A percentile compares a stretch with the other conserved stretches of the same genome.
These are phyloP conservation scores for Lepraria neglecta DNA, from an alignment of 495 filamentous ascomycete genomes.

Conservation along the genomic window DNA sequence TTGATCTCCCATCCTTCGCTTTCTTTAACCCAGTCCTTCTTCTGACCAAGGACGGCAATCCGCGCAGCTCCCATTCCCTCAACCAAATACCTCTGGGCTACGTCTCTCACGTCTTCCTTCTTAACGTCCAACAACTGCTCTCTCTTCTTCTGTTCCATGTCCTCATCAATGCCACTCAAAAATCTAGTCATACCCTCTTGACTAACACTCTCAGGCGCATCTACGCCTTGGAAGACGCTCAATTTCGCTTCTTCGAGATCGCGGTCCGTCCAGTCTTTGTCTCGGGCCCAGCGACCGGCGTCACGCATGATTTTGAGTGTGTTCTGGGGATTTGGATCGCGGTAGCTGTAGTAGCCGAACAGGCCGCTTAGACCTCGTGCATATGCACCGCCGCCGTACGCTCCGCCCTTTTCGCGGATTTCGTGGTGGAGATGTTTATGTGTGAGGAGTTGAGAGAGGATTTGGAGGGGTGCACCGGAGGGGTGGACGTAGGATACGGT, in stretches of 20 bases:
- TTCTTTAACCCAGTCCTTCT: conserved; percentile 62
- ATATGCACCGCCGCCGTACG: conserved; percentile 90
- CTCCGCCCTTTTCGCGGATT: conserved; percentile 95
- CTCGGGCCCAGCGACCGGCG: conserved; percentile 75
- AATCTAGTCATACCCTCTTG: conserved; percentile 82
- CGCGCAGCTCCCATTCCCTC: conserved; percentile 53
- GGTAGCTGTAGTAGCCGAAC: conserved; percentile 93
- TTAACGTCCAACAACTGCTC: conserved; percentile 85
- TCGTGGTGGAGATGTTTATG: conserved; percentile 97
- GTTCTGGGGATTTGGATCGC: conserved; percentile 92
- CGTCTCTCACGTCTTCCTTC: conserved; percentile 69
- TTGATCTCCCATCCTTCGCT: conserved; percentile 43
- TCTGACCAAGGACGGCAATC: conserved; percentile 76
- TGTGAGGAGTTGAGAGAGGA: conserved; percentile 88
- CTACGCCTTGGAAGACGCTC: conserved; percentile 90
- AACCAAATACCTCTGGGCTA: conserved; percentile 75
- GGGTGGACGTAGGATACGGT: conserved; percentile 79
- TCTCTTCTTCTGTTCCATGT: conserved; percentile 82
- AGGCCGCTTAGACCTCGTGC: conserved; percentile 69
- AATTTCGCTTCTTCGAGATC: conserved; percentile 96
- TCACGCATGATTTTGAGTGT: conserved; percentile 77
- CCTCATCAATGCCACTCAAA: conserved; percentile 73
- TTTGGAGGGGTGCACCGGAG: conserved; percentile 69
- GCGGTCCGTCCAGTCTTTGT: conserved; percentile 74
- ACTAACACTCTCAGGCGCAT: conserved; percentile 83